Evolutionary conservation across 768 basidiomycete genomes (phyloP).

Genomic region (Pisolithus tinctorius): DNA sequence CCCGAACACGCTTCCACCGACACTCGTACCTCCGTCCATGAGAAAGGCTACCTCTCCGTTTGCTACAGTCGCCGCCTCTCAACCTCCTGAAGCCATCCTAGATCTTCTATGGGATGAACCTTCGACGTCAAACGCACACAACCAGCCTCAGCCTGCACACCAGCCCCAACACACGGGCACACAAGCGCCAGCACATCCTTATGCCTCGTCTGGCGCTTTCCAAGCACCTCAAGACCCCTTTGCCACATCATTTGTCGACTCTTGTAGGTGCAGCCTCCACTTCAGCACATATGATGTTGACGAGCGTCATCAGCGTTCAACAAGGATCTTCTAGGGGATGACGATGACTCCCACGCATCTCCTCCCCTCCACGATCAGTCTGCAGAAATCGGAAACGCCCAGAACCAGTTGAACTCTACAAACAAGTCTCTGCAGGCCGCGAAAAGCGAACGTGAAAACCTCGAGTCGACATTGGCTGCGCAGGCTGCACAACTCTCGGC

Average conservation of each 20-base stretch:
- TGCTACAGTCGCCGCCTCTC: constrained; percentile 30
- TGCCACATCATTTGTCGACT: constrained; percentile 25
- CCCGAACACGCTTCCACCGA: constrained; percentile 60
- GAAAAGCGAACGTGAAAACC: constrained; percentile 54
- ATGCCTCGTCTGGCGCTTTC: constrained; percentile 19
- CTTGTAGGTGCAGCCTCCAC: constrained; percentile 12
- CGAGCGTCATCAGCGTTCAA: constrained; percentile 11
- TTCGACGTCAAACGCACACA: constrained; percentile 32
- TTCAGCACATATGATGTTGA: not conserved
- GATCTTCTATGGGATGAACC: constrained; percentile 53
- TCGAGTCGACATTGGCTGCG: constrained; percentile 59
- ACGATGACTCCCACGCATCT: constrained; percentile 43
- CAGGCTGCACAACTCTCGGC: constrained; percentile 73
- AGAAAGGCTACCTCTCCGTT: constrained; percentile 41
- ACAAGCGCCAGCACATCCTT: constrained; percentile 23
- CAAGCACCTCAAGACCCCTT: constrained; percentile 45
- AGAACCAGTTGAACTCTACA: constrained; percentile 81
- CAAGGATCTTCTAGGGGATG: constrained; percentile 68
- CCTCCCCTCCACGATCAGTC: constrained; percentile 64
- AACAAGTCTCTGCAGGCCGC: constrained; percentile 60
- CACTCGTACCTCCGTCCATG: constrained; percentile 79
- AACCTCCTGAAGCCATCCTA: constrained; percentile 33
- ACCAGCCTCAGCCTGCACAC: constrained; percentile 21
- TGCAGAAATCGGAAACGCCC: constrained; percentile 81
- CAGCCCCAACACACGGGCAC: constrained; percentile 35